A percentile compares a stretch with the other conserved stretches of the same genome.
These are phyloP conservation scores for Ganoderma sp. DNA, from an alignment of 1,284 basidiomycete species.

Conservation along the genomic window DNA sequence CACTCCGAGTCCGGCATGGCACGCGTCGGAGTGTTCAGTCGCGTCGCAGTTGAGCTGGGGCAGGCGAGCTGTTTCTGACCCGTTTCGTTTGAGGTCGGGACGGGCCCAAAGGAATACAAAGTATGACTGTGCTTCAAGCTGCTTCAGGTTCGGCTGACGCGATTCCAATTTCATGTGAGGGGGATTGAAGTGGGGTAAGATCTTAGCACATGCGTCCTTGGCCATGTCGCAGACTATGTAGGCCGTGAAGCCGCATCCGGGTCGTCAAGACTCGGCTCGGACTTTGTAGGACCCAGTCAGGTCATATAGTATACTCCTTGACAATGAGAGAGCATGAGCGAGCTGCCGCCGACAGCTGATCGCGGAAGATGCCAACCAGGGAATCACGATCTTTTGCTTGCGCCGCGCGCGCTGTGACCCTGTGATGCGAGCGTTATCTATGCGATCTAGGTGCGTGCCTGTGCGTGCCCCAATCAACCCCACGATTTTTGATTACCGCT, in stretches of 20 bases:
- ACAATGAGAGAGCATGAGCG: too few species aligned
- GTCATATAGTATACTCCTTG: too few species aligned
- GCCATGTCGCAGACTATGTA: too few species aligned
- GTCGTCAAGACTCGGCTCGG: too few species aligned
- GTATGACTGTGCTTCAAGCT: neutral
- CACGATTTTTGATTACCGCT: too few species aligned
- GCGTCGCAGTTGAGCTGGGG: neutral
- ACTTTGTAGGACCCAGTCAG: too few species aligned
- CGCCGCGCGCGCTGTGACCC: too few species aligned
- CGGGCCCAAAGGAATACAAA: too few species aligned
- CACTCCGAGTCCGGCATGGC: neutral
- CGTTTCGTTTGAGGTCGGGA: neutral
- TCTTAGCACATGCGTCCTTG: too few species aligned
- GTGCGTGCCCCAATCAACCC: neutral
- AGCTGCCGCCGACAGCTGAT: too few species aligned
- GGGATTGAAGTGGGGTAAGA: too few species aligned
- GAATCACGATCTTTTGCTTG: neutral
- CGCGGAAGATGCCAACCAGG: neutral
- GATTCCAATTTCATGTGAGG: neutral
- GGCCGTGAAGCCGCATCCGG: too few species aligned
- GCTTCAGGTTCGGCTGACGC: neutral
- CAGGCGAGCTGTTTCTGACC: neutral
- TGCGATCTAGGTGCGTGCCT: conserved; percentile 8
- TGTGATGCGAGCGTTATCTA: conserved; percentile 14
- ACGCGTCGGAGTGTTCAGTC: neutral